These are phyloP conservation scores for Brassica nigra DNA, from an alignment of 345 rosid species.

Conservation along the genomic window DNA sequence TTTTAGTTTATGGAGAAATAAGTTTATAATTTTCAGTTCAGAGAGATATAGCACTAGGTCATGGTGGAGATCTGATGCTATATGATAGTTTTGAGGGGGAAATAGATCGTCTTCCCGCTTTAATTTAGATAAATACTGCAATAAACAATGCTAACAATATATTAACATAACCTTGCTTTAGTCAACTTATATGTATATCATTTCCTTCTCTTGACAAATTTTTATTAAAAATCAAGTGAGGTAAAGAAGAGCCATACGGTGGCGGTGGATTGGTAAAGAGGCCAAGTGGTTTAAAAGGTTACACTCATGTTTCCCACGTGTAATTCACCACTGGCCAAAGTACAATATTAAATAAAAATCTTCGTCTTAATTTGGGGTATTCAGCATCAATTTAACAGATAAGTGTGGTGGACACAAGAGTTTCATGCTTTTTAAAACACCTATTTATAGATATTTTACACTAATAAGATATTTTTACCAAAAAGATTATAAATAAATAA, in stretches of 20 bases:
- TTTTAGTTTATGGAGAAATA: too few species aligned
- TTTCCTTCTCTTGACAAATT: background rate
- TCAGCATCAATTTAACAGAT: background rate
- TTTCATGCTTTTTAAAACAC: constrained; percentile 7
- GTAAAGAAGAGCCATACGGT: constrained; percentile 2
- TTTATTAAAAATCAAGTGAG: background rate
- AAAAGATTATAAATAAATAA: background rate
- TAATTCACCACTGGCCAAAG: constrained; percentile 1
- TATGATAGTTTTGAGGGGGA: too few species aligned
- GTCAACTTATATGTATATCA: background rate
- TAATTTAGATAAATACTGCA: background rate
- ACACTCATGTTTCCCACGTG: constrained; percentile 37
- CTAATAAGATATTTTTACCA: background rate
- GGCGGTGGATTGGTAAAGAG: constrained; percentile 27
- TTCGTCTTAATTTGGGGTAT: background rate
- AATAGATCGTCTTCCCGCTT: too few species aligned
- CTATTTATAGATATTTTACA: constrained; percentile 13
- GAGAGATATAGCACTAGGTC: too few species aligned
- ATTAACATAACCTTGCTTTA: too few species aligned
- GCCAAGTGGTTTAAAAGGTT: constrained; percentile 24
- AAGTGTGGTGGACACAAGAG: constrained; percentile 10
- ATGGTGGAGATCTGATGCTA: too few species aligned
- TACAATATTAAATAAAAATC: background rate
- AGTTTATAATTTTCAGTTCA: too few species aligned
- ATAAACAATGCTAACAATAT: too few species aligned